Evolutionary conservation across 345 rosid genomes (phyloP), one percentile per base, ranked within the genome.

Genomic region (Moricandia moricandioides): DNA sequence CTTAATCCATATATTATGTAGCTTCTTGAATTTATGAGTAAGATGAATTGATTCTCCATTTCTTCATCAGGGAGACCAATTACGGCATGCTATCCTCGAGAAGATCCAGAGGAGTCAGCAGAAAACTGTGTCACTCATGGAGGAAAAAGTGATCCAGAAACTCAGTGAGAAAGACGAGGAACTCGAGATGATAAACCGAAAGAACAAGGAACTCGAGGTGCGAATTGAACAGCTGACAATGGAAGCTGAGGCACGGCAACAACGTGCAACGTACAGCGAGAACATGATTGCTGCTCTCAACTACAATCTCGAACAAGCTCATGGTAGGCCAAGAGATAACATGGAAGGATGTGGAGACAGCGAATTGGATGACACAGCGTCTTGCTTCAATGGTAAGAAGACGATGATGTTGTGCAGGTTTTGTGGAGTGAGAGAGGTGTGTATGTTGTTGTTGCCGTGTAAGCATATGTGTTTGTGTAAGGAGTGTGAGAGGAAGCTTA

Each of bases 391-490:
- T 56, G 33, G 33, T 75, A 84, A 85, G 79, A 80, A 69, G 33
- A 26, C 60, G 40, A 61, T 73, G 84, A 84, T 81, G 90, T 81
- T 79, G 80, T 93, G 98, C 76, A 91, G 86, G 83, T 86, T 80
- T 62, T 93, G 98, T 82, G 74, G 88, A 72, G 92, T 82, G 52
- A 88, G 85, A 30, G 86, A 89, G 59, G 87, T 84, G 17, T 84
- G 88, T 81, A 89, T 93, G 97, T 87, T 93, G 76, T 85, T 89
- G 83, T 77, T 89, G 64, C 98, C 98, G 1, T 93, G 98, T 85
- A 88, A 87, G 90, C 98, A 93, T 86, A 89, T 93, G 73, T 93
- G 96, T 80, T 77, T 93, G 57, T 93, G 98, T 86, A 91, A 88
- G 79, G 87, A 82, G 63, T 93, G 98, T 75, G 97, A 88, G 82